Evolutionary conservation across 1,284 basidiomycete genomes (phyloP), one percentile per base, ranked within the genome.

Genomic region (Tetrapyrgos nigripes): DNA sequence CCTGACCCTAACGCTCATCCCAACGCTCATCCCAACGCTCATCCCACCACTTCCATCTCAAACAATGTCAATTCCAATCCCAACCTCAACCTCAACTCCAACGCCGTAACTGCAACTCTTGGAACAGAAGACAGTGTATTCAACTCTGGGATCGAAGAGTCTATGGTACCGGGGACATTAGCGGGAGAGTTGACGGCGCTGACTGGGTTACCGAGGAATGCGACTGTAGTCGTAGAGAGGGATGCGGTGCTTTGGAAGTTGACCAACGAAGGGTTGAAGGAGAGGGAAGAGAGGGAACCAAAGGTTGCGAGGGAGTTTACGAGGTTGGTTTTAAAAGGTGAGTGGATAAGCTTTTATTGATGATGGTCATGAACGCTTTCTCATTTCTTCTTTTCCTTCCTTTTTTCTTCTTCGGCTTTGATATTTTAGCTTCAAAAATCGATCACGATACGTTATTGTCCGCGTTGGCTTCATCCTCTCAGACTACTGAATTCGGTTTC

Each of bases 101-200:
- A n/a, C n/a, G n/a, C n/a, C n/a, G n/a, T 4, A 5, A 40, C 19
- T n/a, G 37, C 9, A 8, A 14, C 31, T 33, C 31, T 14, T 14
- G 31, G 31, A 8, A n/a, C 19, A 5, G 37, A n/a, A n/a, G 37
- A 40, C 17, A n/a, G 37, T 5, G 19, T 40, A 6, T 40, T 40
- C 37, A n/a, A 40, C 37, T 40, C 37, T 40, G 37, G 37, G 17
- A 40, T 40, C 17, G 88, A 92, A 67, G 93, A 94, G 75, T 92
- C 90, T 4, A 97, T 97, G 95, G 93, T 97, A 0, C 88, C 94
- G 1, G 95, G 94, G 1, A 94, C 94, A 0, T 78, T 97, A 4
- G 93, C 95, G 2, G 96, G 96, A 1, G 96, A 97, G 73, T 75
- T 97, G 55, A 90, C 91, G 0, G 91, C 90, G 35, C 76, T 98